Evolutionary conservation across 1,284 basidiomycete genomes (phyloP).

Genomic region (Trametes versicolor): DNA sequence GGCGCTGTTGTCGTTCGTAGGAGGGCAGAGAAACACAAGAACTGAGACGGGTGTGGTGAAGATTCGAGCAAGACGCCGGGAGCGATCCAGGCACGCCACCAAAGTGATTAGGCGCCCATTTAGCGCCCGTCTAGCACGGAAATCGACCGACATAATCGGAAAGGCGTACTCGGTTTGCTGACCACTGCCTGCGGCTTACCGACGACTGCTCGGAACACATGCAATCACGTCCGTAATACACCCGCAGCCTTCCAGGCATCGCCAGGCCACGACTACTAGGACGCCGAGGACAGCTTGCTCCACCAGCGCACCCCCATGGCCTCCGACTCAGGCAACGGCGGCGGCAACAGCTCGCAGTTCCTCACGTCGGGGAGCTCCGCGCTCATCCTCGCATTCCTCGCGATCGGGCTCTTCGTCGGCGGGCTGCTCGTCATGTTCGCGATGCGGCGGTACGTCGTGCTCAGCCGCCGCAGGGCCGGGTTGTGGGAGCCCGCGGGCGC

Average conservation of each 20-base stretch:
- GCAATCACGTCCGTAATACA: slow-evolving; percentile 5
- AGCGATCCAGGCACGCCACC: no score
- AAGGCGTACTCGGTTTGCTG: neutral
- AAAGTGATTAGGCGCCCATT: neutral
- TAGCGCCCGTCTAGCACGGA: neutral
- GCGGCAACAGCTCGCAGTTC: slow-evolving; percentile 17
- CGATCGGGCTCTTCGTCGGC: slow-evolving; percentile 41
- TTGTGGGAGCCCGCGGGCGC: slow-evolving; percentile 3
- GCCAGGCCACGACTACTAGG: neutral
- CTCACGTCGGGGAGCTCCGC: slow-evolving; percentile 39
- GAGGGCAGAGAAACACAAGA: neutral
- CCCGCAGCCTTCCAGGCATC: slow-evolving; percentile 24
- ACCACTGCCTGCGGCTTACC: neutral
- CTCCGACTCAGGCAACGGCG: slow-evolving; percentile 1
- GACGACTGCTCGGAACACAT: neutral
- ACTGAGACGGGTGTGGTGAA: no score
- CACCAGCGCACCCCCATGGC: slow-evolving; percentile 12
- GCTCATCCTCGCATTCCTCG: slow-evolving; percentile 43
- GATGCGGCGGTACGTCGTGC: slow-evolving; percentile 36
- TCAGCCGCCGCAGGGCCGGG: slow-evolving; percentile 22
- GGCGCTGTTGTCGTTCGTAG: no score
- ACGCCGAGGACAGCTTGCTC: neutral
- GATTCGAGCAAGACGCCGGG: no score
- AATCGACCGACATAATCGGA: neutral
- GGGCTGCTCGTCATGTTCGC: slow-evolving; percentile 41